Evolutionary conservation across 2,329 filamentous ascomycete species (phyloP), one percentile per base, ranked within the genome.

Genomic region (Colletotrichum godetiae): DNA sequence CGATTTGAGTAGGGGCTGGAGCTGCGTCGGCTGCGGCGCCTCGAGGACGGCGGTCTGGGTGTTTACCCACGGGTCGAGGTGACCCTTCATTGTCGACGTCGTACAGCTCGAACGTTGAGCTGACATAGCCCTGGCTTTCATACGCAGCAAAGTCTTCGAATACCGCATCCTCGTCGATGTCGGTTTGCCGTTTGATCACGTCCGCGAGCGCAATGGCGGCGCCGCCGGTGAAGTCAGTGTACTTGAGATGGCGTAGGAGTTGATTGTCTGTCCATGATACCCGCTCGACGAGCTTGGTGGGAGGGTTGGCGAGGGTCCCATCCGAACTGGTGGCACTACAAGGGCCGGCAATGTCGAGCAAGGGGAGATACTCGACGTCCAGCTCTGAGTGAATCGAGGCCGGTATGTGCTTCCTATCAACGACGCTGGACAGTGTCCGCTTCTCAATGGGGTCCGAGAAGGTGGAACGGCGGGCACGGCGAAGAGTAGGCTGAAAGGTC

Each of bases 21-120:
- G 19, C 82, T 77, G 29, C 80, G 76, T 58, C 84, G 27, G 60
- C 19, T 11, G 59, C 31, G 13, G 42, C 49, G 31, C 66, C 61
- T 8, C 61, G 64, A n/a, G 35, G 53, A 37, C 46, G 57, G 6
- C 7, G 67, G 31, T 72, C 71, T 0, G 59, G 55, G 29, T 75
- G 74, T 56, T 72, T 74, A 5, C 74, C 74, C 0, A 75, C 74
- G 4, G 67, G 74, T 2, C 62, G 80, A 10, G 86, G 84, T 1
- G 79, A 76, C 2, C 86, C 86, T 67, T 89, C 85, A 4, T 79
- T 79, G 0, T 84, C 84, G 13, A 91, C 83, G 74, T 91, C 89
- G 76, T 89, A 91, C 4, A 91, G 86, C 75, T 90, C 88, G 74
- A 89, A 89, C 19, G 88, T 88, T 3, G 87, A 86, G 71, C 87